A percentile compares a stretch with the other conserved stretches of the same genome.
These are phyloP conservation scores for Musa itinerans DNA, from an alignment of 176 grass and related monocot species.

Conservation along the genomic window DNA sequence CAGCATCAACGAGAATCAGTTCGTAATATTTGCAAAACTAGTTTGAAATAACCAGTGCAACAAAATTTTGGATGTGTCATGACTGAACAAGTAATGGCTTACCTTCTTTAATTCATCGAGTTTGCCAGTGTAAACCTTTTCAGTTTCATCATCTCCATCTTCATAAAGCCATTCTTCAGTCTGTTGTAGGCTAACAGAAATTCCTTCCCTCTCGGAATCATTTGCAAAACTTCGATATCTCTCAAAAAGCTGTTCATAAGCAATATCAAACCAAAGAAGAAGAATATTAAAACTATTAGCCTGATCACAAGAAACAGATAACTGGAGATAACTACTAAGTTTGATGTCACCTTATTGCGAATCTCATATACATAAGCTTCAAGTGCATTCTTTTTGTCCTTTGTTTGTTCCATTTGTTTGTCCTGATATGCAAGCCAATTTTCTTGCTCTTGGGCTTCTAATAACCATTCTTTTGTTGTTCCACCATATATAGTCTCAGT, in stretches of 20 bases:
- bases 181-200: slow-evolving; percentile 67
- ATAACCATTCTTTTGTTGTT: slow-evolving; percentile 53
- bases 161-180: slow-evolving; percentile 99
- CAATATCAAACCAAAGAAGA: neutral
- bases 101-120: slow-evolving; percentile 90
- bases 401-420: slow-evolving; percentile 70
- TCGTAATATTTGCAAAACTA: neutral
- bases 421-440: slow-evolving; percentile 62
- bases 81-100: slow-evolving; percentile 12
- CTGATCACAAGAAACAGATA: neutral
- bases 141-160: slow-evolving; percentile 97
- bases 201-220: slow-evolving; percentile 80
- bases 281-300: neutral
- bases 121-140: slow-evolving; percentile 77
- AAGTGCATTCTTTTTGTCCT: slow-evolving; percentile 89
- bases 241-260: slow-evolving; percentile 69
- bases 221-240: slow-evolving; percentile 79
- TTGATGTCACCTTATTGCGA: slow-evolving; percentile 69
- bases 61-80: neutral
- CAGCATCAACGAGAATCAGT: neutral
- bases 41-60: slow-evolving; percentile 8
- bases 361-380: slow-evolving; percentile 92
- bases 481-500: slow-evolving; percentile 49
- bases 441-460: slow-evolving; percentile 74
- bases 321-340: neutral